Evolutionary conservation across 257 asterid genomes (phyloP).

Genomic region (Solanum paucissectum): DNA sequence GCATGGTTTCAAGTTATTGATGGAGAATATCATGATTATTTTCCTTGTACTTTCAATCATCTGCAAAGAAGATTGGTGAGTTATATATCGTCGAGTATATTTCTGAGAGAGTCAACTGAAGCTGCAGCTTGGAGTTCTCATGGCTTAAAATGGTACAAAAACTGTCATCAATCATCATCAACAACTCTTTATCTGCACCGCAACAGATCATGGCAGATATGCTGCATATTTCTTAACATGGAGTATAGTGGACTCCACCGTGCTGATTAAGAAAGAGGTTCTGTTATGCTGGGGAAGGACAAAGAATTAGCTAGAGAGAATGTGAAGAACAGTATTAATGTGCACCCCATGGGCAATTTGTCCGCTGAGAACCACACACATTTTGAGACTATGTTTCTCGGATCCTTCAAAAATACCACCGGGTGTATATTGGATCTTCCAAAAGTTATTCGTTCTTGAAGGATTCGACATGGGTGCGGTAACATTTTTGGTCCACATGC

Average conservation of each 20-base stretch:
- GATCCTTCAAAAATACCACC: neutral
- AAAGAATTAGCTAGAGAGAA: neutral
- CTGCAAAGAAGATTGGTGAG: neutral
- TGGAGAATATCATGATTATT: neutral
- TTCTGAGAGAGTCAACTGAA: neutral
- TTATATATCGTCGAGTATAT: neutral
- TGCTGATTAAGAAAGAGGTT: neutral
- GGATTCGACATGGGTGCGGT: neutral
- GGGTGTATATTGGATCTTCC: neutral
- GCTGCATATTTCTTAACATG: neutral
- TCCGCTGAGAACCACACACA: neutral
- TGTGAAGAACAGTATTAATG: neutral
- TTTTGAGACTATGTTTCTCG: neutral
- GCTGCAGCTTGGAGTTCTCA: neutral
- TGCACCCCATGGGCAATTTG: neutral
- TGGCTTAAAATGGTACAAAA: neutral
- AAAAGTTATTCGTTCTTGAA: neutral
- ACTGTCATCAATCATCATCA: neutral
- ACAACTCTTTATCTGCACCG: neutral
- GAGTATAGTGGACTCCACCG: neutral
- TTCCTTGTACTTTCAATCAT: neutral
- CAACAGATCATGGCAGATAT: neutral
- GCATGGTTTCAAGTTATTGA: neutral
- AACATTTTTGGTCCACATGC: slow-evolving; percentile 58
- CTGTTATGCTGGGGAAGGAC: neutral